A percentile compares a stretch with the other conserved stretches of the same genome.
Evolutionary conservation across 208 protist species (phyloP).

Genomic region (Acanthamoeba healyi): DNA sequence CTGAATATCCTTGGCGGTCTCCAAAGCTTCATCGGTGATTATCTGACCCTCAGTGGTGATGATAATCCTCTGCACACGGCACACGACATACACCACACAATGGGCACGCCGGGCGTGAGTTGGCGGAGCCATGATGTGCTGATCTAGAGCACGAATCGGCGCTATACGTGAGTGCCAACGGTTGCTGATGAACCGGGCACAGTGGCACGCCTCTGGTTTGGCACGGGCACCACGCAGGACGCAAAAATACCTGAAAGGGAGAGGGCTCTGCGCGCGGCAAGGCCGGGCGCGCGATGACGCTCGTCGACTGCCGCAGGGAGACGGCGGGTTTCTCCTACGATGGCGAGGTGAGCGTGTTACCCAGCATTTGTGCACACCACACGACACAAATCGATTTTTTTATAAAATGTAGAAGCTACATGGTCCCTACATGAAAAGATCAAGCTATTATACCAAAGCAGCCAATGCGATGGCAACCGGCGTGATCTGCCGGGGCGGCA

Average conservation of each 20-base stretch:
- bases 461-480: no score
- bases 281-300: neutral
- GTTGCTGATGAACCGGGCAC: neutral
- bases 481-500: no score
- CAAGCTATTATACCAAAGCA: no score
- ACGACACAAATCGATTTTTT: neutral
- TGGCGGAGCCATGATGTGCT: no score
- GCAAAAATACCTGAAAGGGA: constrained; percentile 3
- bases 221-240: no score
- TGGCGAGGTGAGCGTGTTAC: neutral
- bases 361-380: neutral
- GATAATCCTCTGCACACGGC: constrained; percentile 9
- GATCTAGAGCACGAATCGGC: no score
- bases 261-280: neutral
- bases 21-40: constrained; percentile 3
- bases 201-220: no score
- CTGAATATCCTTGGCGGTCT: constrained; percentile 27
- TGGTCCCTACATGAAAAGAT: no score
- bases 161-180: no score
- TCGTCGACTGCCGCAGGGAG: constrained; percentile 21
- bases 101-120: no score
- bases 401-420: neutral
- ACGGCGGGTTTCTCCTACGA: constrained; percentile 13
- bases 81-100: neutral
- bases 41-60: constrained; percentile 26